phyloP scores from a whole-genome alignment of 805 yeast genomes.

The Candida peoriensis region DNA sequence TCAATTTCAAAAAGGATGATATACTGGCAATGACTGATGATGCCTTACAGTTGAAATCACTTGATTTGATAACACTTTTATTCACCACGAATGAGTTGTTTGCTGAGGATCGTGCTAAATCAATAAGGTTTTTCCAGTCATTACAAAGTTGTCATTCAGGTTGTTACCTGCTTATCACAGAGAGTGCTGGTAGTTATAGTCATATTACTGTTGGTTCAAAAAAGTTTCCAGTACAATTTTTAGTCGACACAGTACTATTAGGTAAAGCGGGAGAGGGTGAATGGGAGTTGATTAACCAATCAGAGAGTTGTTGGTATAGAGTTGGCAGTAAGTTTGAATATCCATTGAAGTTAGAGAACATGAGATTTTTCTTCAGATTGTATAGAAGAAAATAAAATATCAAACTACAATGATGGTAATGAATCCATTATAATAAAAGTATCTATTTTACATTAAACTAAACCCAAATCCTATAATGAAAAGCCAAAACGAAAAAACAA shows the following conservation, averaged over 20 bases:
- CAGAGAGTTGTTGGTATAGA: constrained; percentile 83
- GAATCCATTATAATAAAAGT: constrained; percentile 2
- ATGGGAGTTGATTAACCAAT: constrained; percentile 62
- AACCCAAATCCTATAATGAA: constrained; percentile 14
- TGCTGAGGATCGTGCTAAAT: constrained; percentile 55
- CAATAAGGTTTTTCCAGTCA: constrained; percentile 54
- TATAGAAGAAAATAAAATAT: constrained; percentile 46
- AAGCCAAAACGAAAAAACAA: constrained; percentile 13
- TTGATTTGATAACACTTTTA: constrained; percentile 60
- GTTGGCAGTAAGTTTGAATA: constrained; percentile 48
- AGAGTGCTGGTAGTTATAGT: constrained; percentile 88
- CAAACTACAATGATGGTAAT: background rate
- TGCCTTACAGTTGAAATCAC: constrained; percentile 21
- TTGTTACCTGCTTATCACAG: constrained; percentile 61
- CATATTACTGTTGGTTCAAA: constrained; percentile 72
- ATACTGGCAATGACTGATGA: constrained; percentile 27
- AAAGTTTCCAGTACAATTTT: constrained; percentile 75
- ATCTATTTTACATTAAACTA: constrained; percentile 19
- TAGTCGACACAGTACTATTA: constrained; percentile 66
- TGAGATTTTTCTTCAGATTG: constrained; percentile 79
- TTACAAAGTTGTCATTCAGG: constrained; percentile 54
- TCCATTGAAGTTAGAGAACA: constrained; percentile 71
- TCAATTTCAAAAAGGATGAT: constrained; percentile 32
- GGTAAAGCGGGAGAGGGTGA: constrained; percentile 47
- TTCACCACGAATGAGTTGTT: constrained; percentile 89